phyloP scores from a whole-genome alignment of 2,329 filamentous ascomycete species.

The Sphaerulina vaccinii region DNA sequence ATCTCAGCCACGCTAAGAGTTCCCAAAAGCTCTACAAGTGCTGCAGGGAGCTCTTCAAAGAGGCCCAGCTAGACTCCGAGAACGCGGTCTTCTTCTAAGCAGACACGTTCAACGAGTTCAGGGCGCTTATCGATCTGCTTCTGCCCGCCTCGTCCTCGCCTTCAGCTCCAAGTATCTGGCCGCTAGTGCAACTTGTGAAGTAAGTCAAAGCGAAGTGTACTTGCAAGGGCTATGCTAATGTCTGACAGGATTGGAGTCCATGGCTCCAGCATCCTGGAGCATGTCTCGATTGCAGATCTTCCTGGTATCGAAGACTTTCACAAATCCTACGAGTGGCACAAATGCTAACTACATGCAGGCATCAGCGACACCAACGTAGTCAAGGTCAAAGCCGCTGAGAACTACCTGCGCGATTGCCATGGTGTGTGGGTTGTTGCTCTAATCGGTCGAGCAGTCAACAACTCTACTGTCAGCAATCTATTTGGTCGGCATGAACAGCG shows the following conservation, averaged over 20 bases:
- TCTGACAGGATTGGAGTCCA: conserved; percentile 8
- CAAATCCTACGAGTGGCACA: not conserved
- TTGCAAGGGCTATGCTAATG: not conserved
- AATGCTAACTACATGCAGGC: conserved; percentile 6
- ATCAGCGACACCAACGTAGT: conserved; percentile 17
- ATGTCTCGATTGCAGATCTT: conserved; percentile 18
- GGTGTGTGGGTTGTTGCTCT: conserved; percentile 15
- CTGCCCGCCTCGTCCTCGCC: not conserved
- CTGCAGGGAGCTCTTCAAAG: not conserved
- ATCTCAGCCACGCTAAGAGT: conserved; percentile 2
- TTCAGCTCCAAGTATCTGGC: conserved; percentile 16
- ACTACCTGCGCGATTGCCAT: conserved; percentile 15
- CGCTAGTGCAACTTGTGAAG: conserved; percentile 14
- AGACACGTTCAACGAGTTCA: not conserved
- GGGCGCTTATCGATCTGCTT: conserved; percentile 10
- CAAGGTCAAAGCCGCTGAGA: conserved; percentile 4
- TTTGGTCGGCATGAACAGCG: conserved; percentile 3
- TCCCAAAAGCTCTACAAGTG: not conserved
- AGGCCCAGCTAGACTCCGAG: not conserved
- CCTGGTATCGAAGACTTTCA: conserved; percentile 16
- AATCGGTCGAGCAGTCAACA: conserved; percentile 10
- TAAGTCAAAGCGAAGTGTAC: not conserved
- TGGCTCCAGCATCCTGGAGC: conserved; percentile 6
- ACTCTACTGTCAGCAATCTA: conserved; percentile 10
- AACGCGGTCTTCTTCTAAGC: not conserved